These are phyloP conservation scores for Xylaria bambusicola DNA, from an alignment of 495 filamentous ascomycete genomes.

Conservation along the genomic window DNA sequence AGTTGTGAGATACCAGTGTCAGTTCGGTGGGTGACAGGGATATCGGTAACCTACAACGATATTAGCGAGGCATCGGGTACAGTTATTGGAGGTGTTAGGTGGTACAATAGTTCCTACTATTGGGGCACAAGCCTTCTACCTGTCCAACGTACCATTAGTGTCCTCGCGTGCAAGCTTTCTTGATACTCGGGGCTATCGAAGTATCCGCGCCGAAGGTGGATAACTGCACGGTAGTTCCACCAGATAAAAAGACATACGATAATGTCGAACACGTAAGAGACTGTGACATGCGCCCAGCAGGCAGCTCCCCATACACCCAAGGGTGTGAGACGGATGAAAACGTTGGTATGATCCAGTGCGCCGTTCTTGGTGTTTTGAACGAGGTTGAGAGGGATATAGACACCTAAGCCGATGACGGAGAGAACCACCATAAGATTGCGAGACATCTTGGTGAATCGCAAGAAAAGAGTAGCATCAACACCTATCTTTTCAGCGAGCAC, in stretches of 20 bases:
- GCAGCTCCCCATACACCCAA: slow-evolving; percentile 47
- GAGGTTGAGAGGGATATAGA: slow-evolving; percentile 76
- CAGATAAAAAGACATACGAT: slow-evolving; percentile 72
- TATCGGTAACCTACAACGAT: slow-evolving; percentile 55
- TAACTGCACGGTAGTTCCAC: slow-evolving; percentile 69
- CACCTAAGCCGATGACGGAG: slow-evolving; percentile 65
- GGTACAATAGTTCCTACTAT: background rate
- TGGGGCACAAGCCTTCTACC: background rate
- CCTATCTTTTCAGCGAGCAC: slow-evolving; percentile 69
- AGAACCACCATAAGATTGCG: slow-evolving; percentile 72
- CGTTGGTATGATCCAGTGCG: slow-evolving; percentile 48
- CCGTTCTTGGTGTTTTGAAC: slow-evolving; percentile 54
- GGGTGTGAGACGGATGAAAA: slow-evolving; percentile 45
- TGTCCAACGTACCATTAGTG: slow-evolving; percentile 61
- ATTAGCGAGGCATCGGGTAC: too few species aligned
- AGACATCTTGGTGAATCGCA: slow-evolving; percentile 77
- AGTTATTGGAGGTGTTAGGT: background rate
- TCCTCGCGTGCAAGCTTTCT: slow-evolving; percentile 71
- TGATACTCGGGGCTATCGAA: slow-evolving; percentile 78
- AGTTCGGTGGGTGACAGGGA: slow-evolving; percentile 61
- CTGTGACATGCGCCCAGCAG: slow-evolving; percentile 74
- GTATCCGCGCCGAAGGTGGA: slow-evolving; percentile 63
- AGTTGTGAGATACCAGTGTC: slow-evolving; percentile 72
- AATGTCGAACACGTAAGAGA: slow-evolving; percentile 69
- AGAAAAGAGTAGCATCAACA: slow-evolving; percentile 74